Evolutionary conservation across 2,329 filamentous ascomycete species (phyloP), one percentile per base, ranked within the genome.

Genomic region (Beauveria bassiana): DNA sequence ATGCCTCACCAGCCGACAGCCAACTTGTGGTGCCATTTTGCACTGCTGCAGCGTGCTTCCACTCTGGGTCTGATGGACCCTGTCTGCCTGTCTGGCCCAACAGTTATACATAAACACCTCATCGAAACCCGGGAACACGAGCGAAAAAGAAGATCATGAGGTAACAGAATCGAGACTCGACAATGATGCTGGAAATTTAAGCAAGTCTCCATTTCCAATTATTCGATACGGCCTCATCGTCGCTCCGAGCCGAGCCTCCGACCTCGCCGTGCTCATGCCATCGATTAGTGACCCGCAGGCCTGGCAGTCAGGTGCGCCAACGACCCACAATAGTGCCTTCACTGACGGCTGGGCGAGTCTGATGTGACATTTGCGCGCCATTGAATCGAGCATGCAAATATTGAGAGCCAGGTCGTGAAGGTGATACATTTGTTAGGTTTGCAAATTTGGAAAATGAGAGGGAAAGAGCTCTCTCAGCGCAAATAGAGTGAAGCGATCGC

Each of bases 301-400:
- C 24, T 22, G 34, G 28, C 31, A 61, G 65, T 64, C 64, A 66
- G 64, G 65, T 66, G 65, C 62, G 58, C 57, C 34, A 28, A 46
- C 31, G 64, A 60, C 54, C 64, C 59, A 51, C 61, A 65, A 60
- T 42, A 34, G 47, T 60, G 61, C 59, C 34, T 64, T 50, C 55
- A 61, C 63, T 50, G 62, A 64, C 20, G 60, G 43, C 50, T 55
- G 51, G 59, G 50, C 61, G 47, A 62, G 60, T 50, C 52, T 6
- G 56, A 50, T 43, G 51, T 59, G 61, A 63, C 54, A 42, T 54
- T 57, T 56, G 52, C 31, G 54, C 59, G 53, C 22, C 28, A 54
- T 43, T 55, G 59, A 59, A 68, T 65, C 67, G 68, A 65, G 65
- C 26, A 62, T 67, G 66, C 65, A 68, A 66, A 26, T 64, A 61